Conservation (phyloP, 345 rosid genomes). For the Corchorus capsularis region DNA sequence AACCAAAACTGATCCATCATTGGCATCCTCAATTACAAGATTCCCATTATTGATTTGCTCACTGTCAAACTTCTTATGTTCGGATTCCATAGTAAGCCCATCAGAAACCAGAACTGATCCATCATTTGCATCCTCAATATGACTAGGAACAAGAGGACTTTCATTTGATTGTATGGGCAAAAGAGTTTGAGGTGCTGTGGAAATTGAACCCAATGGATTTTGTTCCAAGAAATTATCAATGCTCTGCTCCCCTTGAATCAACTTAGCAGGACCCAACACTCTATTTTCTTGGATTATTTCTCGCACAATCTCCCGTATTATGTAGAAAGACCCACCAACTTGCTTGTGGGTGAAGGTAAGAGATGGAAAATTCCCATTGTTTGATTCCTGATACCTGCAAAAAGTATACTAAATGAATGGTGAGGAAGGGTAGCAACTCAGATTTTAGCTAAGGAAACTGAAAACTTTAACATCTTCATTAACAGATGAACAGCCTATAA, state of each 20-base stretch:
- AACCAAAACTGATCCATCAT: conserved; percentile 13
- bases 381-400: conserved; percentile 68
- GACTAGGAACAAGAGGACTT: conserved; percentile 33
- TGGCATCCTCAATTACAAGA: too few relatives aligned
- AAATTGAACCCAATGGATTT: conserved; percentile 56
- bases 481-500: neutral
- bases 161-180: conserved; percentile 38
- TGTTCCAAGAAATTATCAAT: conserved; percentile 44
- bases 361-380: conserved; percentile 79
- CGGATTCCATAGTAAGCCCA: conserved; percentile 28
- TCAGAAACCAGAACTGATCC: conserved; percentile 27
- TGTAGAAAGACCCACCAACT: conserved; percentile 97
- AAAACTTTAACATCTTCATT: neutral
- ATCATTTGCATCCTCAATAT: conserved; percentile 24
- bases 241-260: conserved; percentile 36
- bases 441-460: conserved; percentile 3
- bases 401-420: conserved; percentile 22
- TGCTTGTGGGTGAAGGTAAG: conserved; percentile 87
- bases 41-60: conserved; percentile 37
- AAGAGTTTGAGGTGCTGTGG: conserved; percentile 51
- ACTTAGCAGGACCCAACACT: conserved; percentile 84
- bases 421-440: neutral
- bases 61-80: conserved; percentile 28
- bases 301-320: conserved; percentile 87
- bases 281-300: conserved; percentile 97